These are phyloP conservation scores for Vachellia pachyceras DNA, from an alignment of 306 rosid species.

Conservation along the genomic window DNA sequence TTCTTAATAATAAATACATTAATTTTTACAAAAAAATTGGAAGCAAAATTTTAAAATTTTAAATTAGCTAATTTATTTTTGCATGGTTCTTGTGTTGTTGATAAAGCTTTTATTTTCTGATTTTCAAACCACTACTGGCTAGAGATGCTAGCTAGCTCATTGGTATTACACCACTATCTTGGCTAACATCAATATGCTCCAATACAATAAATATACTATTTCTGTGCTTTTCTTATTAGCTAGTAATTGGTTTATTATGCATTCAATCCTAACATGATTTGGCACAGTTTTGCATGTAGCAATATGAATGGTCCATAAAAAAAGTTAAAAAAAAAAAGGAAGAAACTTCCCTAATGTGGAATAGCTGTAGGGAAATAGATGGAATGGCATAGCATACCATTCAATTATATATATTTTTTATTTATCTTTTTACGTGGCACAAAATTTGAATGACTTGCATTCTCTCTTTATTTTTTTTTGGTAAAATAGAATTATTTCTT, in stretches of 20 bases:
- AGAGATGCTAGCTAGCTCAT: background rate
- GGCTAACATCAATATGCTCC: background rate
- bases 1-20: background rate
- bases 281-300: background rate
- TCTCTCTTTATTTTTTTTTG: no score
- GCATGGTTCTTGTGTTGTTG: background rate
- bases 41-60: background rate
- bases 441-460: background rate
- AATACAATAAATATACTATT: background rate
- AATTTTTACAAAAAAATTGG: background rate
- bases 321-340: background rate
- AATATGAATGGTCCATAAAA: background rate
- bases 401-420: background rate
- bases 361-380: background rate
- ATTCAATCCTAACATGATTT: background rate
- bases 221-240: background rate
- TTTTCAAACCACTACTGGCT: background rate
- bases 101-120: background rate
- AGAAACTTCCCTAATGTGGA: background rate
- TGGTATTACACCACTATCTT: background rate
- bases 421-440: background rate
- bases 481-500: no score
- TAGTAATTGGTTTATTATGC: background rate
- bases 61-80: background rate
- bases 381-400: background rate